phyloP scores from a whole-genome alignment of 306 rosid genomes.

The Quercus parvula region DNA sequence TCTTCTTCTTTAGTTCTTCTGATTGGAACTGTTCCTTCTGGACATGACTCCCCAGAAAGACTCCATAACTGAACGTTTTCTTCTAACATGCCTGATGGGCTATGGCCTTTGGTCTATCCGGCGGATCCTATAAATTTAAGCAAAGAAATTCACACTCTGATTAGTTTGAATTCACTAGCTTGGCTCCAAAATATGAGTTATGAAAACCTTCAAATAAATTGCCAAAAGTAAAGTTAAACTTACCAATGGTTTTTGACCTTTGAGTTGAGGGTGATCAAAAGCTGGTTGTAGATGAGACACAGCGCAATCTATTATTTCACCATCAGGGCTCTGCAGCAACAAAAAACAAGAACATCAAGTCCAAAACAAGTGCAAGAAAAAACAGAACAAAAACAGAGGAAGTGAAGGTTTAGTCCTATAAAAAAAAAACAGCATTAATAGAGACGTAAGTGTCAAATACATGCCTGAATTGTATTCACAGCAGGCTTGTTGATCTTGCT shows the following conservation, averaged over 20 bases:
- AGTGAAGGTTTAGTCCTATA: conserved; percentile 1
- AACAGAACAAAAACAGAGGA: conserved; percentile 28
- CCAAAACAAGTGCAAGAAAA: conserved; percentile 3
- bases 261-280: conserved; percentile 80
- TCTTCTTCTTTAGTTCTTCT: conserved; percentile 82
- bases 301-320: conserved; percentile 86
- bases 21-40: conserved; percentile 82
- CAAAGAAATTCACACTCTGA: background rate
- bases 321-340: conserved; percentile 68
- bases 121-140: conserved; percentile 57
- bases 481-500: conserved; percentile 73
- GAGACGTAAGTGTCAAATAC: background rate
- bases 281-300: conserved; percentile 82
- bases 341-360: background rate
- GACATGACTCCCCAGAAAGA: conserved; percentile 67
- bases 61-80: conserved; percentile 74
- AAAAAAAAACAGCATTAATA: background rate
- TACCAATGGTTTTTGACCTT: conserved; percentile 80
- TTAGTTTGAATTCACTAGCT: background rate
- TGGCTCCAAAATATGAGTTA: background rate
- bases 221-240: background rate
- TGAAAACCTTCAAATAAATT: background rate
- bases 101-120: conserved; percentile 62
- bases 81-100: conserved; percentile 14
- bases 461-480: conserved; percentile 76